Conservation (phyloP, 208 protist species). For the Crithidia sp. region DNA sequence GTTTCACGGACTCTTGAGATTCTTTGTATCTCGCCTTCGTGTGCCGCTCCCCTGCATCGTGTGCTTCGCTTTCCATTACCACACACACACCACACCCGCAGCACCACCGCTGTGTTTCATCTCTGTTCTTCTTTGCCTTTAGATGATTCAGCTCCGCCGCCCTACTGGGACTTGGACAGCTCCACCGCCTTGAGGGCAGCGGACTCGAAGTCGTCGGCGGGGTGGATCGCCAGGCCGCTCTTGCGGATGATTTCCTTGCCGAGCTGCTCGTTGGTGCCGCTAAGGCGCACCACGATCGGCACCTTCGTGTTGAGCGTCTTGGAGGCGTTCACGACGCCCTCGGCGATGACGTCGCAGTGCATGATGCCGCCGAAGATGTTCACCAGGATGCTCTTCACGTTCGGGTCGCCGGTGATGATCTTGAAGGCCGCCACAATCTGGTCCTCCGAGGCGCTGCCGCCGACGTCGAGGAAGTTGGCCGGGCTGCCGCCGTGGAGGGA, state of each 20-base stretch:
- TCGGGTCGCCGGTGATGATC: slow-evolving; percentile 96
- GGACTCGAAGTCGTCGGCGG: slow-evolving; percentile 85
- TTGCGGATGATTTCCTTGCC: slow-evolving; percentile 95
- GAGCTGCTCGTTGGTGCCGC: slow-evolving; percentile 95
- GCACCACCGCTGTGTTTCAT: no score
- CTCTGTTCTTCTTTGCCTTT: no score
- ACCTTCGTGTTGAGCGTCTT: slow-evolving; percentile 89
- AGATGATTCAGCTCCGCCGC: not conserved
- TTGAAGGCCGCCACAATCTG: slow-evolving; percentile 97
- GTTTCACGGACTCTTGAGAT: no score
- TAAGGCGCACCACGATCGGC: slow-evolving; percentile 95
- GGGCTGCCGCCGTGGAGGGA: slow-evolving; percentile 97
- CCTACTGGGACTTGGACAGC: slow-evolving; percentile 39
- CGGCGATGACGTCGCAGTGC: slow-evolving; percentile 98
- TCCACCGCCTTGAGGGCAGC: slow-evolving; percentile 81
- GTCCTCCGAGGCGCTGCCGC: slow-evolving; percentile 92
- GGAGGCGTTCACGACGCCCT: slow-evolving; percentile 95
- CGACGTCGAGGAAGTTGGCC: slow-evolving; percentile 99
- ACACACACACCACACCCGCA: not conserved
- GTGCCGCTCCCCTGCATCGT: no score
- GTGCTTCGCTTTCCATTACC: no score
- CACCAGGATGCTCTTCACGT: slow-evolving; percentile 97
- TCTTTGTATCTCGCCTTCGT: no score
- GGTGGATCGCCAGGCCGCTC: slow-evolving; percentile 82
- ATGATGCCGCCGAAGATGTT: slow-evolving; percentile 99